Evolutionary conservation across 2,329 filamentous ascomycete species (phyloP), one percentile per base, ranked within the genome.

Genomic region (Colletotrichum karsti): DNA sequence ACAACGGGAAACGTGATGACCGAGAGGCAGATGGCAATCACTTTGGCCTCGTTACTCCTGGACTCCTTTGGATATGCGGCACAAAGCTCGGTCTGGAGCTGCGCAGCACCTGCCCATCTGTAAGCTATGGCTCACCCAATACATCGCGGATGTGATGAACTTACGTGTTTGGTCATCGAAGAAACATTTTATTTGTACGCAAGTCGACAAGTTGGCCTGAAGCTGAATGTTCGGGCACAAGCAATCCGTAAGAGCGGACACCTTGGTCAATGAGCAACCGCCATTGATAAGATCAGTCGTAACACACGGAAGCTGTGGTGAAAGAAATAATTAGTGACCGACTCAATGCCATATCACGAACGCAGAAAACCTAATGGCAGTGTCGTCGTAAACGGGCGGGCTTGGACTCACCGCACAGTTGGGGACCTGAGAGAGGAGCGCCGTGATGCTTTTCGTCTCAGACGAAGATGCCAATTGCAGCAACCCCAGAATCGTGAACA

Each of bases 11-110:
- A 58, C 1, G 67, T 70, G 7, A 71, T 15, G 8, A 30, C 57
- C 3, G 67, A 55, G 4, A 64, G 62, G 15, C 28, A 26, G 57
- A 75, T 73, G 8, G 73, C 74, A 28, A 75, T 74, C 7, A 73
- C 72, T 44, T 63, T 71, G n/a, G 69, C 67, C 42, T 70, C 65
- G 9, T 22, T 51, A 8, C 58, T 51, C 18, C 69, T 55, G 1
- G 70, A 72, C 1, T 60, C 50, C 28, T 64, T 71, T 1, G 70
- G 67, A 20, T 70, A 71, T 10, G 67, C 50, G n/a, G 56, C 63
- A 50, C 70, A 72, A 8, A 71, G 53, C 13, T 56, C 42, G 2
- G 30, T 51, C 15, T 60, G 44, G 0, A 60, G 44, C 42, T 8
- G 20, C 1, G 57, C 57, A 18, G 57, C 42, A 15, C 44, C 57